A percentile compares a stretch with the other conserved stretches of the same genome.
phyloP scores from a whole-genome alignment of 352 stramenopile species.

The Blastocystis sp. region DNA sequence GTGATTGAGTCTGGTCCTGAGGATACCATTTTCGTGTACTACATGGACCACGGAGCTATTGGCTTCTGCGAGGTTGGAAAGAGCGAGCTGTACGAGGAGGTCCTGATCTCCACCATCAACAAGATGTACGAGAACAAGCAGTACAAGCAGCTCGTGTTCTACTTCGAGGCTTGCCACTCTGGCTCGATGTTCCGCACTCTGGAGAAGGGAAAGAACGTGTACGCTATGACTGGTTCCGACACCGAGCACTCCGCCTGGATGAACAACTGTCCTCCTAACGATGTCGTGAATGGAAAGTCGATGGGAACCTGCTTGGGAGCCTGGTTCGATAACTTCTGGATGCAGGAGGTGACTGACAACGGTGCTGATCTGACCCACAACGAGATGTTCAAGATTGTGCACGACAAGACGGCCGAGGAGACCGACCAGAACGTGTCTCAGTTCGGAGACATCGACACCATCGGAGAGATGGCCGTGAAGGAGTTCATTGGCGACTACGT shows the following conservation, averaged over 20 bases:
- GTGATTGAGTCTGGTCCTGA: slow-evolving; percentile 58
- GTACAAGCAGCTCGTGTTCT: slow-evolving; percentile 61
- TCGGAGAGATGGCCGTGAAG: slow-evolving; percentile 8
- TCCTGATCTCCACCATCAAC: slow-evolving; percentile 57
- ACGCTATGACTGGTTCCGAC: slow-evolving; percentile 59
- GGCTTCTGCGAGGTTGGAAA: slow-evolving; percentile 61
- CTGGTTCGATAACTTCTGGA: slow-evolving; percentile 60
- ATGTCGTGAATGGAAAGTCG: slow-evolving; percentile 52
- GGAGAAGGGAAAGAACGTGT: slow-evolving; percentile 52
- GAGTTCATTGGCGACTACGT: slow-evolving; percentile 57
- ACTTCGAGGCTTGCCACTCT: slow-evolving; percentile 62
- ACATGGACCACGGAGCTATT: slow-evolving; percentile 61
- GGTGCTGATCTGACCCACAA: slow-evolving; percentile 13
- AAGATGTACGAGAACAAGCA: slow-evolving; percentile 60
- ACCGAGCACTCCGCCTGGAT: slow-evolving; percentile 61
- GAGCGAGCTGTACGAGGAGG: not conserved
- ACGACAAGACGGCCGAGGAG: slow-evolving; percentile 39
- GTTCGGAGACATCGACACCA: slow-evolving; percentile 59
- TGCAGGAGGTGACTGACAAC: slow-evolving; percentile 58
- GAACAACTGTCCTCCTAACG: slow-evolving; percentile 59
- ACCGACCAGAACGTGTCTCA: slow-evolving; percentile 62
- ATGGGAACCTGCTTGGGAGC: slow-evolving; percentile 55
- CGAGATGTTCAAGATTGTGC: slow-evolving; percentile 55
- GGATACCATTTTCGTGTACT: slow-evolving; percentile 61
- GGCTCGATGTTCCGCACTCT: slow-evolving; percentile 60